These are phyloP conservation scores for Plantago major DNA, from an alignment of 257 asterid genomes.

Conservation along the genomic window DNA sequence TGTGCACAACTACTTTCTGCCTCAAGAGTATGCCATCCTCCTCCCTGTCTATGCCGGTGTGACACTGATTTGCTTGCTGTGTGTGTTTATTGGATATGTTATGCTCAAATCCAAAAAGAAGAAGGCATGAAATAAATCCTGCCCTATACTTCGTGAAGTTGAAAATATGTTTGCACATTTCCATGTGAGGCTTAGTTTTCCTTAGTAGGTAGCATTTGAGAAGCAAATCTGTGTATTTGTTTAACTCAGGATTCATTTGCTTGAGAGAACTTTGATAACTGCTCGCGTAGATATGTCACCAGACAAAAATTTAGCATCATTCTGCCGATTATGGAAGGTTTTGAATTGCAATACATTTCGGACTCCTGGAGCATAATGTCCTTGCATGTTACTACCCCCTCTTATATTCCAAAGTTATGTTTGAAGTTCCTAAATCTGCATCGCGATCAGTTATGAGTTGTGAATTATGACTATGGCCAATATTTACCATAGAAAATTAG, in stretches of 20 bases:
- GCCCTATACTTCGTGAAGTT: not conserved
- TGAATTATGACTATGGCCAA: too few species aligned
- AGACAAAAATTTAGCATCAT: too few species aligned
- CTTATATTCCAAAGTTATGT: too few species aligned
- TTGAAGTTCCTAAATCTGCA: too few species aligned
- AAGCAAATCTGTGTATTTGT: not conserved
- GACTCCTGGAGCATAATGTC: too few species aligned
- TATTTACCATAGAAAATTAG: too few species aligned
- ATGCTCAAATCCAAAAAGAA: constrained; percentile 90
- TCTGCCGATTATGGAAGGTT: too few species aligned
- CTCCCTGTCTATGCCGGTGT: constrained; percentile 66
- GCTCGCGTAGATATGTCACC: too few species aligned
- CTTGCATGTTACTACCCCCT: too few species aligned
- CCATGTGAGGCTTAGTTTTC: constrained; percentile 1
- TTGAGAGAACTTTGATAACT: not conserved
- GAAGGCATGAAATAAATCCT: constrained; percentile 39
- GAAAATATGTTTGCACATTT: not conserved
- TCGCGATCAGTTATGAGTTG: too few species aligned
- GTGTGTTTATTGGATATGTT: constrained; percentile 67
- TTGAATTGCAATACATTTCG: too few species aligned
- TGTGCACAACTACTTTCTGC: constrained; percentile 85
- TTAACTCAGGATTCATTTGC: not conserved
- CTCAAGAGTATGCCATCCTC: constrained; percentile 72
- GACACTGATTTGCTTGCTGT: constrained; percentile 56
- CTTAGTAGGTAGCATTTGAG: constrained; percentile 1